Conservation (phyloP, 345 rosid species). For the Dipteronia dyeriana region DNA sequence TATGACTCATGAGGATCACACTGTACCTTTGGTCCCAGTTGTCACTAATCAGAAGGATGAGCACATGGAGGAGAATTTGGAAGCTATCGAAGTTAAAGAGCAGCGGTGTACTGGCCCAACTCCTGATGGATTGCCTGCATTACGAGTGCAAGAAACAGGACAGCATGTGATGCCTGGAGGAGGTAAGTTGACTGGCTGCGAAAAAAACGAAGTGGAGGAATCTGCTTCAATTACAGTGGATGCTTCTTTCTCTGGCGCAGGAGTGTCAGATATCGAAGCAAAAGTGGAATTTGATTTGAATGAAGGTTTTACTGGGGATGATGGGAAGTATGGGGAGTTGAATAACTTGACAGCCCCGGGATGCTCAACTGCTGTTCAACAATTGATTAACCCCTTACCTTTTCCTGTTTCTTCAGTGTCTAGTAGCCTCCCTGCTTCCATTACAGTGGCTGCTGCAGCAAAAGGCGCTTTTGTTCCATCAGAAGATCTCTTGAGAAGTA, state of each 20-base stretch:
- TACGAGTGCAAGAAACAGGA: constrained; percentile 32
- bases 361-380: constrained; percentile 44
- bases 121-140: constrained; percentile 15
- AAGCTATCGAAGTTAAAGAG: constrained; percentile 27
- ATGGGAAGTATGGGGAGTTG: constrained; percentile 44
- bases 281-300: constrained; percentile 80
- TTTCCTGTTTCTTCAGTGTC: constrained; percentile 48
- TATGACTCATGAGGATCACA: constrained; percentile 8
- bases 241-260: constrained; percentile 31
- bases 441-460: constrained; percentile 81
- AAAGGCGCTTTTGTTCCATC: constrained; percentile 80
- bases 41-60: constrained; percentile 32
- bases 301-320: constrained; percentile 68
- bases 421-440: constrained; percentile 54
- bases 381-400: constrained; percentile 39
- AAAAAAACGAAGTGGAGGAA: constrained; percentile 49
- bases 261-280: constrained; percentile 41
- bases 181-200: constrained; percentile 32
- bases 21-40: constrained; percentile 26
- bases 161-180: constrained; percentile 32
- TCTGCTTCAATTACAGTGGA: constrained; percentile 32
- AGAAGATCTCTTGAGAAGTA: constrained; percentile 60
- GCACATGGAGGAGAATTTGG: constrained; percentile 27
- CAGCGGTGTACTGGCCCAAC: constrained; percentile 15
- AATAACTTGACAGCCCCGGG: constrained; percentile 36